Evolutionary conservation across 345 rosid species (phyloP).

Genomic region (Cardiospermum halicacabum): DNA sequence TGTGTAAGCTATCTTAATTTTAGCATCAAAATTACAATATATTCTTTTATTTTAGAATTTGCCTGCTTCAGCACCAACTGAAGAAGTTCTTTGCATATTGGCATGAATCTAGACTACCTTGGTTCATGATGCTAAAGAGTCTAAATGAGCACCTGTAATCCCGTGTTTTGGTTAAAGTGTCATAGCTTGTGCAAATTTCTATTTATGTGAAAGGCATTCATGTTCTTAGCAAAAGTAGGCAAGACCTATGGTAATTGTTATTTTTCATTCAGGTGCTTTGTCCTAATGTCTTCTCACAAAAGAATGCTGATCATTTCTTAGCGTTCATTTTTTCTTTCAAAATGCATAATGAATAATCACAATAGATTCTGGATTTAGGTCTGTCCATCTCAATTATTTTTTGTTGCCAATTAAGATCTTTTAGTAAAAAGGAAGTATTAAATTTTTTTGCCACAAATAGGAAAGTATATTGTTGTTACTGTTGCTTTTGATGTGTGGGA

Average conservation of each 20-base stretch:
- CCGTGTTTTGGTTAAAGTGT: not conserved
- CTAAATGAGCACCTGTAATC: not conserved
- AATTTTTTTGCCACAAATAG: not conserved
- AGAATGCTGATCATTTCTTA: not conserved
- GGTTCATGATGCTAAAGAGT: not conserved
- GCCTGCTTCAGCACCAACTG: not conserved
- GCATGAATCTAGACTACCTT: not conserved
- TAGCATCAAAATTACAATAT: not conserved
- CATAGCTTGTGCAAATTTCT: not conserved
- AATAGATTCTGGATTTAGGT: not conserved
- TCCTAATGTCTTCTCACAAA: not conserved
- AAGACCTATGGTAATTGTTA: not conserved
- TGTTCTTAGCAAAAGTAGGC: not conserved
- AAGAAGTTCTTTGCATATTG: not conserved
- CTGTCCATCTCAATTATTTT: not conserved
- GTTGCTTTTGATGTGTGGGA: not conserved
- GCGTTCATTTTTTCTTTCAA: slow-evolving; percentile 7
- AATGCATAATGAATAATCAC: not conserved
- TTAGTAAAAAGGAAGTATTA: no score
- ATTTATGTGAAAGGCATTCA: not conserved
- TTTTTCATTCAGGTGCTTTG: not conserved
- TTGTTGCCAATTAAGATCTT: not conserved
- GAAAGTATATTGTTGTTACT: not conserved
- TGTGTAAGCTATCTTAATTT: not conserved
- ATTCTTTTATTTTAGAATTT: not conserved